Evolutionary conservation across 2,329 filamentous ascomycete genomes (phyloP), one percentile per base, ranked within the genome.

Genomic region (Hymenoscyphus salicellus): DNA sequence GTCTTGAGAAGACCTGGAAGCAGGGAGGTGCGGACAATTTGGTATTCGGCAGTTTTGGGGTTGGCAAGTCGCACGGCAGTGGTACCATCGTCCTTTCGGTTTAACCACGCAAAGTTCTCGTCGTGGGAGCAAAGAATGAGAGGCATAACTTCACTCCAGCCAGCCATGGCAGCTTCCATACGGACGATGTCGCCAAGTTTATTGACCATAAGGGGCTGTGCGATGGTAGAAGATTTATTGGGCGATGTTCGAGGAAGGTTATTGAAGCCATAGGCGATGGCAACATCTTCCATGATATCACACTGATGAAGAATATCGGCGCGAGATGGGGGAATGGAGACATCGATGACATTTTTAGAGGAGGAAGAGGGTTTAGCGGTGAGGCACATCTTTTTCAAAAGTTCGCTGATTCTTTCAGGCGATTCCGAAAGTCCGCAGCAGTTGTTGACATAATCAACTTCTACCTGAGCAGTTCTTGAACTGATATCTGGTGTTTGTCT

Each of bases 231-330:
- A 28, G 91, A 90, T 75, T 93, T 93, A 78, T 89, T 93, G 8
- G 93, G 93, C 74, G 94, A 92, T 58, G 89, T 88, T 61, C 93
- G 89, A 0, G 94, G 93, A 20, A 99, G 88, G 68, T 91, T 92
- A 83, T 99, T 99, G 85, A 97, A 99, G 70, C 96, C 95, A 77
- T 98, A 97, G 61, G 92, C 93, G 69, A 99, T 95, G 49, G 93
- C 95, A 23, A 96, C 89, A 76, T 99, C 96, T 80, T 99, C 95
- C 94, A 99, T 99, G 71, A 99, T 91, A 76, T 99, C 95, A 73
- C 93, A 96, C 75, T 97, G 91, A 78, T 99, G 95, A 36, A 99
- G 87, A 52, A 99, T 89, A 77, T 99, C 95, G 58, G 95, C 94
- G 68, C 95, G 87, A 57, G 93, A 98, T 36, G 93, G 87, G 8